Base-by-base conservation (phyloP, 495 filamentous ascomycete species). In the Penicillium soppii region DNA sequence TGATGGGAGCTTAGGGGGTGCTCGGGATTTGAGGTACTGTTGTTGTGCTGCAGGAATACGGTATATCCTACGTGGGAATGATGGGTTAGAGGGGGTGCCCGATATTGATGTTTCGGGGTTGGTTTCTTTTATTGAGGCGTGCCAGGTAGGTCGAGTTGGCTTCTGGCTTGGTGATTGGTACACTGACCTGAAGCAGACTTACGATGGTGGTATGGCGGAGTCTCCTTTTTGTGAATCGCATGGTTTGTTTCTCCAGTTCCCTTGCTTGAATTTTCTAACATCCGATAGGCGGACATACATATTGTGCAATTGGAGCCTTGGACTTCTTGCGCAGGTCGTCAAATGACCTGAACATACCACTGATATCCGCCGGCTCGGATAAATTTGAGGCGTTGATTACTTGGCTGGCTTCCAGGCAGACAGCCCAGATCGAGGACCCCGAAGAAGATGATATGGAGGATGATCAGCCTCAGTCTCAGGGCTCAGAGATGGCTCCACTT, bases 191-290 rank as follows among this genome's bases (percentile, higher is more conserved):
- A 32, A 40, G 17, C 59, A 97, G 89, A 86, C 87, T 4, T 97
- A 92, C 60, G 92, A 97, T 65, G 89, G 91, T 9, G 95, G 95
- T 25, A 84, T 97, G 61, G 84, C 83, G 2, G 91, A 95, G 56
- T 85, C 76, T 21, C 85, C 87, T 3, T 84, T 81, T 50, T 85
- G 92, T 37, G 94, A 98, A 76, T 83, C 92, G 15, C 92, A 98
- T 67, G 88, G 90, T 92, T 78, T 43, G 82, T 68, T 36, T 42
- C 19, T 25, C 6, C 40, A 3, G 52, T 43, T 49, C 26, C 19
- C 37, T 49, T 54, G 43, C 42, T 6, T 12, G 35, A 27, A 36
- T 40, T 57, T 53, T 21, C 57, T 65, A 49, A 61, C 54, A 37
- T 56, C 47, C 20, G 4, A 26, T 59, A 92, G 91, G 90, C 55